phyloP scores from a whole-genome alignment of 192 early-diverging fungal genomes.

The Phycomyces blakesleeanus region DNA sequence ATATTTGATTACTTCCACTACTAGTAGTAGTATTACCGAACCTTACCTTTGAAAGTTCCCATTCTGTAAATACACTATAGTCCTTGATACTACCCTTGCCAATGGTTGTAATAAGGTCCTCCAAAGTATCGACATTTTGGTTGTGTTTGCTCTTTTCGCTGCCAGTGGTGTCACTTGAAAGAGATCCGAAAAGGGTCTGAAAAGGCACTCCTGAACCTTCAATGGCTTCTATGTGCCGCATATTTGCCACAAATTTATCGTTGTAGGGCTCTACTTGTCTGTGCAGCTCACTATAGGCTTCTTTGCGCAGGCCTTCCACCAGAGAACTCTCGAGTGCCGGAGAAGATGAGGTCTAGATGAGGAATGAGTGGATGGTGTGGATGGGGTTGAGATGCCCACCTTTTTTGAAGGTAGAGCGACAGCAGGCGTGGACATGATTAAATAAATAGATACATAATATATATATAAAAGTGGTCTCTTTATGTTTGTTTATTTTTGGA shows the following conservation, averaged over 20 bases:
- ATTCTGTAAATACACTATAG: constrained; percentile 1
- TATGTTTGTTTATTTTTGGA: too few relatives aligned
- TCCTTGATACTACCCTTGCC: not conserved
- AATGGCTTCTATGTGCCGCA: not conserved
- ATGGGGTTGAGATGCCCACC: too few relatives aligned
- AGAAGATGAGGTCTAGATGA: too few relatives aligned
- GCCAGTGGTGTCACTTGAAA: too few relatives aligned
- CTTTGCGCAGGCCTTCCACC: constrained; percentile 1
- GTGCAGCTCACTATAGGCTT: constrained; percentile 1
- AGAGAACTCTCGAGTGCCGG: too few relatives aligned
- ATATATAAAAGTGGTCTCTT: too few relatives aligned
- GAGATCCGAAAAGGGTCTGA: not conserved
- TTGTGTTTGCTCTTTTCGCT: not conserved
- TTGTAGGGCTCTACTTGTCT: constrained; percentile 1
- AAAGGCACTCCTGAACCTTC: not conserved
- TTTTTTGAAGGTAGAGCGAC: too few relatives aligned
- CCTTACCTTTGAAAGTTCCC: constrained; percentile 3
- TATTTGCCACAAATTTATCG: not conserved
- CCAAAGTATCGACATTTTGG: too few relatives aligned
- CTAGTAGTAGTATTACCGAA: not conserved
- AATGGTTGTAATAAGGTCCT: not conserved
- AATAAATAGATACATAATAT: too few relatives aligned
- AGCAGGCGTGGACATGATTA: too few relatives aligned
- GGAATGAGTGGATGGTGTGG: too few relatives aligned
- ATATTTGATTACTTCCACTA: too few relatives aligned